Evolutionary conservation across 306 rosid species (phyloP), one percentile per base, ranked within the genome.

Genomic region (Lithocarpus polystachyus): DNA sequence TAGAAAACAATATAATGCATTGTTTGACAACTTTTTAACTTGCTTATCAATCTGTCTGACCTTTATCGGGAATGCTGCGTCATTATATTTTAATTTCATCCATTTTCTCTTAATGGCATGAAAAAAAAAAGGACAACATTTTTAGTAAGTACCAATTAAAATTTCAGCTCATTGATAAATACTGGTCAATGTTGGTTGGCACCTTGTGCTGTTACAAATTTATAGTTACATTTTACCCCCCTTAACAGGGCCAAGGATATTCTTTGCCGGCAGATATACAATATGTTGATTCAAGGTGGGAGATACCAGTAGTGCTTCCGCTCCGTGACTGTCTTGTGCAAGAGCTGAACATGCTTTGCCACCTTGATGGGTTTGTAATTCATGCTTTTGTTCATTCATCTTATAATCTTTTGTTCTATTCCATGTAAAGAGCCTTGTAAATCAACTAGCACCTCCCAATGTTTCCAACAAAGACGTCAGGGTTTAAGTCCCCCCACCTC

Each of bases 241-340:
- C 83, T 72, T 7, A 74, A 85, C 88, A 92, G 99, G 99, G 97
- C 56, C 92, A 94, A 79, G 97, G 99, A 56, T 94, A 92, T 88
- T 94, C 97, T 19, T 79, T 92, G 79, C 93, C 99, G 22, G 99
- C 93, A 56, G 97, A 94, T 89, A 88, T 92, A 81, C 97, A 92
- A 81, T 92, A 94, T 87, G 94, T 91, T 55, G 99, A 94, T 80
- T 88, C 97, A 53, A 90, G 97, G 82, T 86, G 92, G 97, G 91
- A 89, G 77, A 74, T 89, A 79, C 97, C 99, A 23, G 83, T 91
- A 73, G 88, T 89, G 81, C 97, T 89, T 78, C 99, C 99, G 17
- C 95, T 94, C 72, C 95, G 95, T 61, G 99, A 94, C 74, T 90
- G 99, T 87, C 88, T 87, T 78, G 83, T 88, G 48, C 91, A 88